Evolutionary conservation across 768 basidiomycete species (phyloP).

Genomic region (Agaricus sinodeliciosus): DNA sequence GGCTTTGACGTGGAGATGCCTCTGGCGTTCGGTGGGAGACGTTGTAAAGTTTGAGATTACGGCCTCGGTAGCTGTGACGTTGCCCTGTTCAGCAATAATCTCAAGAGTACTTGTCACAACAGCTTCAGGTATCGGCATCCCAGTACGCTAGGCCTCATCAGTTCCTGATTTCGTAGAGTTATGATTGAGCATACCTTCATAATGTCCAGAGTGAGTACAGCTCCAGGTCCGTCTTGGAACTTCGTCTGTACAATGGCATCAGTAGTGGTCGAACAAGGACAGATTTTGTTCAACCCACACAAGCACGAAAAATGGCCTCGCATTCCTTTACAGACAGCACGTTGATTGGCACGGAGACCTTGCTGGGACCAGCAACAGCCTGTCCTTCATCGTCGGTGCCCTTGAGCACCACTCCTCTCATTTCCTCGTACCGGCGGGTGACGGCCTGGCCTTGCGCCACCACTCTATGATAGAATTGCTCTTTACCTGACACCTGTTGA

Average conservation of each 20-base stretch:
- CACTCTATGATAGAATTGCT: conserved; percentile 26
- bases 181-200: conserved; percentile 37
- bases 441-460: conserved; percentile 28
- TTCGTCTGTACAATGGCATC: conserved; percentile 30
- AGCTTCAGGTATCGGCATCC: conserved; percentile 33
- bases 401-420: conserved; percentile 15
- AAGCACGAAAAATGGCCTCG: conserved; percentile 44
- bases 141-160: conserved; percentile 30
- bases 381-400: conserved; percentile 13
- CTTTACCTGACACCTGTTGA: conserved; percentile 4
- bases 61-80: conserved; percentile 38
- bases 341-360: conserved; percentile 29
- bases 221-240: conserved; percentile 39
- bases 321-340: conserved; percentile 48
- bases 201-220: conserved; percentile 43
- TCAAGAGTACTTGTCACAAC: conserved; percentile 41
- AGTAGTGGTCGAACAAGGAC: conserved; percentile 4
- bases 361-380: conserved; percentile 1
- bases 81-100: conserved; percentile 40
- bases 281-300: conserved; percentile 16
- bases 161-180: background rate
- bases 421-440: conserved; percentile 25
- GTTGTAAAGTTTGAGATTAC: conserved; percentile 15
- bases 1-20: conserved; percentile 67
- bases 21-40: conserved; percentile 40